Base-by-base conservation (phyloP, 208 protist species). In the Trypanosomatidae sp. region DNA sequence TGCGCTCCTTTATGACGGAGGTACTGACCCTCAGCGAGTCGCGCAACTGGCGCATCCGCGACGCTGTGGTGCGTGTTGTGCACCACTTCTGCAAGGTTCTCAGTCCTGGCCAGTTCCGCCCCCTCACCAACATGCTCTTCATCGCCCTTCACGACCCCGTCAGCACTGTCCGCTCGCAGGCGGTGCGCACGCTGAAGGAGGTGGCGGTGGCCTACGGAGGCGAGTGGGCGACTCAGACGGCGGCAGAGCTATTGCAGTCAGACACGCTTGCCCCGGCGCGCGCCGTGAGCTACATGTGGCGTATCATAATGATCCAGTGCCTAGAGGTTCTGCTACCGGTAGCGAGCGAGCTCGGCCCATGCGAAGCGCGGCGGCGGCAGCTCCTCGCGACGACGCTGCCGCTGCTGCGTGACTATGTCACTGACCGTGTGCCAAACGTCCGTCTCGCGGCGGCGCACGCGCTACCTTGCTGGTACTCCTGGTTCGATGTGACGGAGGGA, bases 11-110 rank as follows among this genome's bases (percentile, higher is more conserved):
- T 53, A 73, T 87, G 44, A 71, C 77, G 8, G 74, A 82, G 46
- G 69, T 95, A 12, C 71, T 77, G 62, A 46, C 55, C 65, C 84
- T 92, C 39, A 85, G 87, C 30, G 82, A 85, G 62, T 87, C 90
- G 5, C 76, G 76, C 46, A 95, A 90, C 79, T 95, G 91, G 89
- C 86, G 89, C 44, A 76, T 91, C 56, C 88, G 91, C 55, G 80
- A 92, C 43, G 81, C 83, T 12, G 83, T 86, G 5, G 82, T 90
- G 30, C 71, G 76, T 53, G 74, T 69, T 3, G 43, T 90, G 60
- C 81, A 82, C 17, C 74, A 85, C 82, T 91, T 95, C 64, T 80
- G 77, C 41, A 56, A 66, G 9, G 80, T 85, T 25, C 66, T 93
- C 17, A 70, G 60, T 13, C 47, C 70, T 8, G 82, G 90, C n/a